Evolutionary conservation across 768 basidiomycete genomes (phyloP), one percentile per base, ranked within the genome.

Genomic region (Leucosporidium yakuticum): DNA sequence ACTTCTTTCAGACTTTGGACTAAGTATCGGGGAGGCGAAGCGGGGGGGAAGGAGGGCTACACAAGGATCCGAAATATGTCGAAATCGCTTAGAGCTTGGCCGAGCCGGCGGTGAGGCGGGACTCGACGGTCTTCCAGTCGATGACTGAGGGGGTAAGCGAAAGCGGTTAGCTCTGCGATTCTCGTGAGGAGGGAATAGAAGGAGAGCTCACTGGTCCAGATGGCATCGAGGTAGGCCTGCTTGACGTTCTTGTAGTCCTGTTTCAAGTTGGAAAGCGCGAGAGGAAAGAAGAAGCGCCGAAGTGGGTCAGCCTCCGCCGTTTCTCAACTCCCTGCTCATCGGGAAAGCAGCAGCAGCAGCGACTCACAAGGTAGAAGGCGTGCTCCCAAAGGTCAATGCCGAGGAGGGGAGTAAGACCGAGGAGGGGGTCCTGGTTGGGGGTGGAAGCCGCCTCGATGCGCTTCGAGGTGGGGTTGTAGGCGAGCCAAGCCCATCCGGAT

Each of bases 381-480:
- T 94, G 91, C 79, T 93, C 91, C 95, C 95, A 98, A 76, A 98
- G 88, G 80, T 99, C 95, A 72, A 98, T 87, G 44, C 96, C 96
- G 77, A 99, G 85, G 77, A 99, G 87, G 25, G 95, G 93, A 23
- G 84, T 83, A 79, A 93, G 90, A 4, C 87, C 90, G 90, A 75
- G 73, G 34, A 81, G 74, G 61, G 96, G 96, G 78, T 99, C 96
- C 81, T 99, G 96, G 82, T 99, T 98, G 11, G 91, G 81, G 19
- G 96, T 99, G 27, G 95, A 92, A 62, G 89, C 86, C 62, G 96
- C 85, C 79, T 95, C 93, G 59, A 99, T 85, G 79, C 84, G 88
- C 72, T 73, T 73, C 53, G 64, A 68, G 4, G 61, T 63, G 36
- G 72, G 72, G 62, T 65, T 67, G 25, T 60, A 34, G 29, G 87